Conservation (phyloP, 108 stramenopile genomes). For the Skeletonema marinoi region DNA sequence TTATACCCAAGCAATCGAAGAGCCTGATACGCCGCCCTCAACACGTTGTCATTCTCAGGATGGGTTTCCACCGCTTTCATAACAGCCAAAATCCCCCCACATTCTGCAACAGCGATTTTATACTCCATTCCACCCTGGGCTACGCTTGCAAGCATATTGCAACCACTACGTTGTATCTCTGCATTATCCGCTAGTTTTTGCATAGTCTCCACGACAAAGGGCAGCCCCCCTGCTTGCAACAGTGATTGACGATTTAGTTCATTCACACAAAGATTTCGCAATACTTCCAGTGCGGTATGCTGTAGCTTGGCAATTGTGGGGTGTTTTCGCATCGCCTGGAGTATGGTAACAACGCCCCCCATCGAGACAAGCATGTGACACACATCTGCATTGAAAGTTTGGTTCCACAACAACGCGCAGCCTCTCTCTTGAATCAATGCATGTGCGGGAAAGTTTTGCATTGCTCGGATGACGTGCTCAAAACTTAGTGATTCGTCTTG, state of each 20-base stretch:
- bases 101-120: slow-evolving; percentile 43
- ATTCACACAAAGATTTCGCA: slow-evolving; percentile 40
- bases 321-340: slow-evolving; percentile 56
- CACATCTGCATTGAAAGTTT: slow-evolving; percentile 53
- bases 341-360: slow-evolving; percentile 44
- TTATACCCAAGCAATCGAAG: slow-evolving; percentile 46
- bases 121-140: slow-evolving; percentile 46
- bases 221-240: slow-evolving; percentile 27
- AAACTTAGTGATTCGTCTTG: slow-evolving; percentile 37
- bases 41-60: slow-evolving; percentile 37
- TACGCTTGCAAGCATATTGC: slow-evolving; percentile 26
- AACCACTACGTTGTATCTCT: slow-evolving; percentile 29
- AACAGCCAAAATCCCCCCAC: slow-evolving; percentile 46
- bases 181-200: slow-evolving; percentile 25
- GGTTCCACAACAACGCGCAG: slow-evolving; percentile 53
- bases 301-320: slow-evolving; percentile 26
- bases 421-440: slow-evolving; percentile 47
- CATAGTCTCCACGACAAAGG: slow-evolving; percentile 28
- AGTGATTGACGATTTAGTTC: slow-evolving; percentile 30
- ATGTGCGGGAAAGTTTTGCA: slow-evolving; percentile 40
- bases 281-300: slow-evolving; percentile 45
- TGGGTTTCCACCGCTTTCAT: slow-evolving; percentile 53
- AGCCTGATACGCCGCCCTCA: slow-evolving; percentile 48
- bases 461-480: slow-evolving; percentile 29
- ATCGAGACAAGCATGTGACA: slow-evolving; percentile 33